Evolutionary conservation across 106 monocot species (phyloP), one percentile per base, ranked within the genome.

Genomic region (Xerophyta viscosa): DNA sequence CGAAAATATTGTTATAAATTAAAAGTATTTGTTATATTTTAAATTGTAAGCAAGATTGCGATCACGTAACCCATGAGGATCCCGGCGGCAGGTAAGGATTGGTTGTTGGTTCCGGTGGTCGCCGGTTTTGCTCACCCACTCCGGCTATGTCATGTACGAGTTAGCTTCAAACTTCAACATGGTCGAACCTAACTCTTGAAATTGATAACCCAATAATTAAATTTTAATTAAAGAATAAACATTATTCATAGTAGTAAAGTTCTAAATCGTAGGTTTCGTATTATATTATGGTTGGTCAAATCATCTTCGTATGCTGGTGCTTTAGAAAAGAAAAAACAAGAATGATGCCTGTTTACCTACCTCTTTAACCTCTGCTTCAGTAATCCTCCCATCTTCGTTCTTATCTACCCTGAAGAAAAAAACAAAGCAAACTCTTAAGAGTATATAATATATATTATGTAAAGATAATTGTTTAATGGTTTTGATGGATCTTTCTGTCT

Each of bases 281-380:
- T n/a, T n/a, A n/a, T n/a, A n/a, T n/a, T n/a, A n/a, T n/a, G n/a
- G 33, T 33, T 44, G 43, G 43, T 44, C 43, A 44, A 44, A 44
- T 44, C 43, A 9, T 44, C 43, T 44, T 44, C 43, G 43, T 44
- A 44, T 8, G n/a, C 15, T 44, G 43, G 3, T 8, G n/a, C 3
- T 14, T 14, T 8, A 44, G n/a, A 9, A 44, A 44, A 44, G 14
- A 44, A 44, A 17, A 9, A 44, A 3, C n/a, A n/a, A n/a, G n/a
- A n/a, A n/a, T n/a, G n/a, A n/a, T n/a, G 10, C 33, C 10, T 33
- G 7, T 92, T 8, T 2, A 44, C 56, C 18, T 75, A 93, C 93
- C 93, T 93, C 93, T 72, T 88, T 88, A 41, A 93, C 93, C 64
- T 93, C 93, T 3, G 71, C 80, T 25, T 88, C 93, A 8, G 73